phyloP scores from a whole-genome alignment of 1,139 yeast genomes.

The Arxiozyma heterogenica region DNA sequence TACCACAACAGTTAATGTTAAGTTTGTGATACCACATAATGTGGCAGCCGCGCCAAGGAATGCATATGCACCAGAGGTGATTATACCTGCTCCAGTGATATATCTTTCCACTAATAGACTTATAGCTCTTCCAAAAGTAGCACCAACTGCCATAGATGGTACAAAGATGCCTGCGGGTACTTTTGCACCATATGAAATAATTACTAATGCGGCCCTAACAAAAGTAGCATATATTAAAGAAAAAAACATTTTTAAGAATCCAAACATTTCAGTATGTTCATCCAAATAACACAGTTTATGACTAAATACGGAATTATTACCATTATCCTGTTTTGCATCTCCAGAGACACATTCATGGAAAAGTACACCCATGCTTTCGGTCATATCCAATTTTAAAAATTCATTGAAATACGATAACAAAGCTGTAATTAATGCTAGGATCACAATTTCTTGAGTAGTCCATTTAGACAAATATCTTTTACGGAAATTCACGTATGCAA shows the following conservation, averaged over 20 bases:
- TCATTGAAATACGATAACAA: constrained; percentile 74
- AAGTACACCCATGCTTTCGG: constrained; percentile 83
- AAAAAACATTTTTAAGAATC: constrained; percentile 30
- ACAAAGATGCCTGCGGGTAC: constrained; percentile 96
- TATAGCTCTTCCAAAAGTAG: constrained; percentile 82
- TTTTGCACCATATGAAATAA: constrained; percentile 81
- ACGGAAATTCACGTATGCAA: constrained; percentile 70
- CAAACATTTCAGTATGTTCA: constrained; percentile 26
- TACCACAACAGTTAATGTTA: constrained; percentile 87
- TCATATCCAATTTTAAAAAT: constrained; percentile 80
- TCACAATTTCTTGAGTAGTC: constrained; percentile 57
- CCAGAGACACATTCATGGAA: constrained; percentile 68
- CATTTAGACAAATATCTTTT: constrained; percentile 46
- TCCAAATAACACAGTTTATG: constrained; percentile 45
- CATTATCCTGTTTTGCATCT: constrained; percentile 10
- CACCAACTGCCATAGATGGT: constrained; percentile 96
- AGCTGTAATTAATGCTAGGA: constrained; percentile 63
- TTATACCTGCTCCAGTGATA: constrained; percentile 41
- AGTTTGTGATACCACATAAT: constrained; percentile 82
- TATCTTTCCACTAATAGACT: constrained; percentile 49
- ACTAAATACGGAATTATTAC: constrained; percentile 33
- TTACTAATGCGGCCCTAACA: constrained; percentile 60
- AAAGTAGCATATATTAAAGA: constrained; percentile 65
- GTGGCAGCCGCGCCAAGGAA: constrained; percentile 97
- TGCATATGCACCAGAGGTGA: constrained; percentile 91